Evolutionary conservation across 495 filamentous ascomycete species (phyloP), one percentile per base, ranked within the genome.

Genomic region (Aspergillus campestris): DNA sequence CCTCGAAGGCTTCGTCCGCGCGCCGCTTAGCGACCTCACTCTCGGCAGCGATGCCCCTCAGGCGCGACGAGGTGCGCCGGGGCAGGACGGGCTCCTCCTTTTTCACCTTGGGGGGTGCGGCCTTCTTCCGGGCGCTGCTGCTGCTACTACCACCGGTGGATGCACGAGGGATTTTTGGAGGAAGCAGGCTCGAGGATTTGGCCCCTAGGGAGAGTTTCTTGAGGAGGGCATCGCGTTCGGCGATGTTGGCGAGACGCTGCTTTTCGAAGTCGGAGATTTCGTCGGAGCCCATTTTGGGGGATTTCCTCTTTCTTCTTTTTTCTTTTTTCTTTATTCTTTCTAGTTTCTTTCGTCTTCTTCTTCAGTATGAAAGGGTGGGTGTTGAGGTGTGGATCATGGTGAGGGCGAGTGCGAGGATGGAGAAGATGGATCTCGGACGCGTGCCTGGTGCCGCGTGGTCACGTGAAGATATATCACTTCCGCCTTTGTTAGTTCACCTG

Each of bases 1-100:
- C 77, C 30, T 82, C 78, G 34, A 78, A 63, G 33, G 90, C 80
- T 3, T 87, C 80, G 44, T 92, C 87, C 0, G 78, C 77, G 59
- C 94, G 94, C 49, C 87, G 77, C 60, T 92, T 94, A 8, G 82
- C 79, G 13, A 78, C 74, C 45, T 86, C 81, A 39, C 82, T 83
- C 51, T 86, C 83, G 29, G 84, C 81, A 6, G 76, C 69, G 8
- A 88, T 69, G 13, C 84, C 83, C 8, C 72, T 68, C 14, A 88
- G 58, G 5, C 84, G 76, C 0, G 83, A 84, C 2, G 82, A 86
- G 12, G 75, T 83, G 8, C 84, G 73, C 3, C 76, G 70, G 0
- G 83, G 82, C 0, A 67, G 56, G 7, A 53, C 48, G 6, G 68
- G 58, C 33, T 71, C 67, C 34, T 74, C 60, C 39, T 74, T 71